These are phyloP conservation scores for Elymus sibiricus DNA, from an alignment of 176 grass and related monocot genomes.

Conservation along the genomic window DNA sequence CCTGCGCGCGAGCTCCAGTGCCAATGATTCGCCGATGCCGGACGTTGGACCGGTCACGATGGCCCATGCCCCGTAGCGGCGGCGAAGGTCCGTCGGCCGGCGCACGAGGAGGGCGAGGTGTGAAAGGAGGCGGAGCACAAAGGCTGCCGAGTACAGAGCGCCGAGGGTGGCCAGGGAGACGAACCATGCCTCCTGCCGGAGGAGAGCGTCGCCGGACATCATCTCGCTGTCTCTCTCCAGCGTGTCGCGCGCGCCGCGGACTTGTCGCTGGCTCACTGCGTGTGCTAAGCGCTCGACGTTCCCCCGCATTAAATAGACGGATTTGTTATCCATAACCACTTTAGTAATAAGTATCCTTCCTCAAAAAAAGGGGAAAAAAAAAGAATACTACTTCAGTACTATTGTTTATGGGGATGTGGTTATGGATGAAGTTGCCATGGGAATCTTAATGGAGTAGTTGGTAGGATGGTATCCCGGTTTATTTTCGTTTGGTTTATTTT, in stretches of 20 bases:
- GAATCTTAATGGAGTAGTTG: too few species aligned
- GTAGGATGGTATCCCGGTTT: too few species aligned
- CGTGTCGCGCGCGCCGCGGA: too few species aligned
- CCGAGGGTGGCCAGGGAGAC: not conserved
- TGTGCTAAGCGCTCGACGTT: too few species aligned
- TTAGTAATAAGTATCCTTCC: too few species aligned
- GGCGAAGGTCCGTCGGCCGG: constrained; percentile 13
- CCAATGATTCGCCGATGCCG: constrained; percentile 49
- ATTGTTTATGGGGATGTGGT: too few species aligned
- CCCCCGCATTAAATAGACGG: not conserved
- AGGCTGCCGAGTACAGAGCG: not conserved
- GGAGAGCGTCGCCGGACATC: not conserved
- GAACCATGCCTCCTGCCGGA: constrained; percentile 14
- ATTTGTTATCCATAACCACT: too few species aligned
- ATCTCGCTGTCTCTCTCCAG: not conserved
- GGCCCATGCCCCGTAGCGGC: constrained; percentile 47
- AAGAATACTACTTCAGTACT: too few species aligned
- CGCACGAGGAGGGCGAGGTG: not conserved
- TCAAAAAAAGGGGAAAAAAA: too few species aligned
- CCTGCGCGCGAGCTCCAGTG: constrained; percentile 36
- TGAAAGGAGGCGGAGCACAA: not conserved
- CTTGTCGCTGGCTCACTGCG: too few species aligned
- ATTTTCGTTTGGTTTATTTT: too few species aligned
- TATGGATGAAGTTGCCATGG: too few species aligned
- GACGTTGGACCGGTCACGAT: constrained; percentile 50